A percentile compares a stretch with the other conserved stretches of the same genome.
These are phyloP conservation scores for Hypomyces rosellus DNA, from an alignment of 2,329 filamentous ascomycete genomes.

Conservation along the genomic window DNA sequence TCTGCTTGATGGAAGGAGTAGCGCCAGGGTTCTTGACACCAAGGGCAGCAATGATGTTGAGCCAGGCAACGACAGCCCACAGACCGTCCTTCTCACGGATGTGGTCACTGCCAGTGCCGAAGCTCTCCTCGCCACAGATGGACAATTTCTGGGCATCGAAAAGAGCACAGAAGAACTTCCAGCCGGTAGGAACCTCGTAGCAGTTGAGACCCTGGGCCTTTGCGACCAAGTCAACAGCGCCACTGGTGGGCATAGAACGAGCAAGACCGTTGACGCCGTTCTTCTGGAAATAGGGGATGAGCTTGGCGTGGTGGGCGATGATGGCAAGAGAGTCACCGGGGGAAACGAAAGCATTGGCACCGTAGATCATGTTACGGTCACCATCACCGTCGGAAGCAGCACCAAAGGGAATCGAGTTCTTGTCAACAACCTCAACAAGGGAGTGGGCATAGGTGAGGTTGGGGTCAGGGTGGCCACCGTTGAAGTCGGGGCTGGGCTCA, in stretches of 20 bases:
- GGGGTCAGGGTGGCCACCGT: slow-evolving; percentile 93
- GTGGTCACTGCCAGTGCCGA: slow-evolving; percentile 96
- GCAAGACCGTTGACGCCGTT: slow-evolving; percentile 93
- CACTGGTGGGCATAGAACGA: slow-evolving; percentile 95
- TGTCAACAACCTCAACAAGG: slow-evolving; percentile 88
- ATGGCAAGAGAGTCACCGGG: slow-evolving; percentile 96
- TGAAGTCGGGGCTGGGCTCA: slow-evolving; percentile 86
- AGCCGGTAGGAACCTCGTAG: slow-evolving; percentile 97
- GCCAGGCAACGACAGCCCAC: slow-evolving; percentile 95
- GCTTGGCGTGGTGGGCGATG: slow-evolving; percentile 91
- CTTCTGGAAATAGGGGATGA: slow-evolving; percentile 98
- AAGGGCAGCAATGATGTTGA: slow-evolving; percentile 96
- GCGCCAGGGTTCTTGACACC: slow-evolving; percentile 73
- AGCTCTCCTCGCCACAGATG: slow-evolving; percentile 97
- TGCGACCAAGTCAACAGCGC: slow-evolving; percentile 90
- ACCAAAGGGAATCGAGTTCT: slow-evolving; percentile 87
- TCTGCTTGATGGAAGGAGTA: slow-evolving; percentile 87
- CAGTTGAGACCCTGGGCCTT: slow-evolving; percentile 85
- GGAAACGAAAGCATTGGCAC: slow-evolving; percentile 91
- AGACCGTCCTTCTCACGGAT: slow-evolving; percentile 98
- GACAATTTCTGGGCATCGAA: slow-evolving; percentile 94
- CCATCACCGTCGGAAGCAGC: slow-evolving; percentile 95
- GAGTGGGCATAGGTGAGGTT: slow-evolving; percentile 97
- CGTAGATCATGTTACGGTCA: slow-evolving; percentile 99
- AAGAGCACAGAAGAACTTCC: slow-evolving; percentile 98